phyloP scores from a whole-genome alignment of 495 filamentous ascomycete genomes.

The Penicillium simplicissimum region DNA sequence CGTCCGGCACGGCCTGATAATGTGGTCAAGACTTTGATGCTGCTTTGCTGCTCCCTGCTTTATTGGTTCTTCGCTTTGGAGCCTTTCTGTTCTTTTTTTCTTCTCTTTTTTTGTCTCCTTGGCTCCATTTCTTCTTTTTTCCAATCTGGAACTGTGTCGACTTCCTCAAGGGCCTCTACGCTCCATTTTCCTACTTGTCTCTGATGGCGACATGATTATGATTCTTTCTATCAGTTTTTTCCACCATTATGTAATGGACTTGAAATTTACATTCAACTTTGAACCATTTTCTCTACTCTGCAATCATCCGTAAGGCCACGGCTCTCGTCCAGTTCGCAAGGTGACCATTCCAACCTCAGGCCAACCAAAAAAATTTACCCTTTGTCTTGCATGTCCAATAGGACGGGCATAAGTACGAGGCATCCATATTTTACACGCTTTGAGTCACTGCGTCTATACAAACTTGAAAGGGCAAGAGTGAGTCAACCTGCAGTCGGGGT shows the following conservation, averaged over 20 bases:
- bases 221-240: constrained; percentile 25
- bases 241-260: constrained; percentile 14
- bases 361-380: not conserved
- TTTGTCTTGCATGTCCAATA: not conserved
- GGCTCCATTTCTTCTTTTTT: constrained; percentile 10
- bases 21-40: constrained; percentile 22
- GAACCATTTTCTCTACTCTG: not conserved
- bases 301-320: not conserved
- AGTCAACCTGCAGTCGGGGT: constrained; percentile 1
- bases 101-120: constrained; percentile 17
- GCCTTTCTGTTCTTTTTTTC: constrained; percentile 11
- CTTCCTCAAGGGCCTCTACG: constrained; percentile 11
- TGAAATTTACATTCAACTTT: constrained; percentile 1
- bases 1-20: constrained; percentile 31
- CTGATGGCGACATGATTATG: constrained; percentile 34
- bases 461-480: not conserved
- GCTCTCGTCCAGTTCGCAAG: not conserved
- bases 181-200: constrained; percentile 23
- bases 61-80: constrained; percentile 13
- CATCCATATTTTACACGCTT: not conserved
- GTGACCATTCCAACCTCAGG: constrained; percentile 5
- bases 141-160: constrained; percentile 25
- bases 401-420: not conserved
- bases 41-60: constrained; percentile 12
- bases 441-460: not conserved